Evolutionary conservation across 257 asterid genomes (phyloP), one percentile per base, ranked within the genome.

Genomic region (Nicotiana otophora): DNA sequence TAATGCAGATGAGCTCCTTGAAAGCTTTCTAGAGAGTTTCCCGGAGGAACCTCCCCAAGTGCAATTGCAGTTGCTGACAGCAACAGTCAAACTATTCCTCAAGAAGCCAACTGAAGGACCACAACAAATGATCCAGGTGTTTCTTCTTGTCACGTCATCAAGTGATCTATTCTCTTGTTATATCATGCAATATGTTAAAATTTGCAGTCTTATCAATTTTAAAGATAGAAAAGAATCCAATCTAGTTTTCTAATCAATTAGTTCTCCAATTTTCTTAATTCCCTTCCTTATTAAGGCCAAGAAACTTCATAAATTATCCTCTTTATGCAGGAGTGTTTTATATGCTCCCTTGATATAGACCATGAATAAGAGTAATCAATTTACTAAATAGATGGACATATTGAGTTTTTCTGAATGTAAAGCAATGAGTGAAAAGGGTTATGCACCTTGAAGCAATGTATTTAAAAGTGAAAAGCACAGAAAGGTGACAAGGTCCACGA

Each of bases 81-180:
- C 99, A 64, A 95, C 99, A 19, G 99, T 96, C 65, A 96, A 96
- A 88, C 98, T 96, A 83, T 96, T 96, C 90, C 98, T 96, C 51
- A 96, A 96, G 92, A 93, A 96, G 84, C 99, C 99, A 62, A 96
- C 99, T 80, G 99, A 96, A 91, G 97, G 98, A 82, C 99, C 99
- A 1, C 99, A 96, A 82, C 98, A 96, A 90, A 96, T 96, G 98
- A 96, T 96, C 86, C 99, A 96, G 98, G 99, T 91, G 36, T 86
- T 78, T 77, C 54, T 80, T 82, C 19, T 84, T 51, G 72, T 16
- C 62, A 23, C 26, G 23, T 7, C n/a, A 74, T 74, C 80, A 23
- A 74, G 62, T 48, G 39, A 74, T 26, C 26, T 57, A 57, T 57
- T 57, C 62, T 26, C 5, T 17, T 42, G 36, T 72, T 26, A 48